Conservation (phyloP, 371 early-diverging fungal genomes). For the Apophysomyces elegans region DNA sequence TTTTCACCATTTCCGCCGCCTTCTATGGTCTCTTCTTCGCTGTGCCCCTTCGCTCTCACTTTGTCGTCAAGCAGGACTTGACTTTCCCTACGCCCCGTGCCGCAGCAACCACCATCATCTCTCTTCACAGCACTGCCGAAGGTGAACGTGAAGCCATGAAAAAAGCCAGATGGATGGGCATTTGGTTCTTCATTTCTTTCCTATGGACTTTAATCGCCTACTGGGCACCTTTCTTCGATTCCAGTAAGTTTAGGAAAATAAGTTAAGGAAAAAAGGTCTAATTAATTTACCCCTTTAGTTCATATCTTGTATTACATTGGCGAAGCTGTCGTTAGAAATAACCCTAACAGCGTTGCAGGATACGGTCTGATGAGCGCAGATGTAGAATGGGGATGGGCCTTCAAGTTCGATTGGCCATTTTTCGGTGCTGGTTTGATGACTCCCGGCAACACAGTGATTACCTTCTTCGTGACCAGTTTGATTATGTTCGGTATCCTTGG, state of each 20-base stretch:
- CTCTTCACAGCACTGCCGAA: conserved; percentile 58
- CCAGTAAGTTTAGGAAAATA: conserved; percentile 25
- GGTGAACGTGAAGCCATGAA: conserved; percentile 49
- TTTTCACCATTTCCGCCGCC: conserved; percentile 67
- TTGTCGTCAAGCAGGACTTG: conserved; percentile 71
- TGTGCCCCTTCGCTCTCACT: conserved; percentile 73
- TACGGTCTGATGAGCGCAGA: conserved; percentile 58
- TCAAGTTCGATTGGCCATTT: conserved; percentile 65
- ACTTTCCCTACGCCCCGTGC: conserved; percentile 76
- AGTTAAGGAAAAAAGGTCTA: background rate
- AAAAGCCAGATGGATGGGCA: conserved; percentile 55
- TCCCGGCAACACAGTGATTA: conserved; percentile 57
- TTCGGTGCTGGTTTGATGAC: conserved; percentile 75
- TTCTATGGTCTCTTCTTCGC: conserved; percentile 80
- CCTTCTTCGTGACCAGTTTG: conserved; percentile 62
- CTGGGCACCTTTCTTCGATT: conserved; percentile 63
- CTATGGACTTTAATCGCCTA: conserved; percentile 55
- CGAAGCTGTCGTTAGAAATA: conserved; percentile 17
- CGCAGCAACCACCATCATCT: conserved; percentile 69
- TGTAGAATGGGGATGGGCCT: conserved; percentile 60
- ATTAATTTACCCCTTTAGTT: conserved; percentile 20
- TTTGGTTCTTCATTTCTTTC: conserved; percentile 52
- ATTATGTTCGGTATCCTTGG: conserved; percentile 62
- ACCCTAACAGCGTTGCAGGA: conserved; percentile 25
- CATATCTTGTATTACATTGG: conserved; percentile 68